phyloP scores from a whole-genome alignment of 108 stramenopile species.

The Nannochloropsis oceanica region DNA sequence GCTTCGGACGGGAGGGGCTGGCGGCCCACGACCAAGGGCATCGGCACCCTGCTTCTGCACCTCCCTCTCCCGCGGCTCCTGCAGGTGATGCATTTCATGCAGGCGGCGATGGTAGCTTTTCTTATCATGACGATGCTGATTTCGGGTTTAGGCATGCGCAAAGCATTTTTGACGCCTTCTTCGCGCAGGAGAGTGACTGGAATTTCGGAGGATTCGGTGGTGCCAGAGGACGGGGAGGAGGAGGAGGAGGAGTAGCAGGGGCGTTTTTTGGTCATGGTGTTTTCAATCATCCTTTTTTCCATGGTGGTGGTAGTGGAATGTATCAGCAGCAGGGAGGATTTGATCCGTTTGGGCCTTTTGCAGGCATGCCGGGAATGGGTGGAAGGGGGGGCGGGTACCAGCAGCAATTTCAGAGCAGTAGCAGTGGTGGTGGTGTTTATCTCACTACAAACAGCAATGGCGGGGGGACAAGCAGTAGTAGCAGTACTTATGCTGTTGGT shows the following conservation, averaged over 20 bases:
- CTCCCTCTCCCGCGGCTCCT: not conserved
- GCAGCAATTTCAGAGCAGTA: not conserved
- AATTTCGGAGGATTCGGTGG: not conserved
- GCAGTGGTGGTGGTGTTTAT: not conserved
- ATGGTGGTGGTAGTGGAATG: not conserved
- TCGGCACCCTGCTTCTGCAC: constrained; percentile 12
- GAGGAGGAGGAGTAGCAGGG: not conserved
- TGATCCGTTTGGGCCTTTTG: not conserved
- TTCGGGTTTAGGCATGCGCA: not conserved
- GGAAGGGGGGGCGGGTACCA: not conserved
- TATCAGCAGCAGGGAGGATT: not conserved
- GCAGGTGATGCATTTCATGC: not conserved
- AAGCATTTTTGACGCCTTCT: not conserved
- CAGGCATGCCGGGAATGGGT: not conserved
- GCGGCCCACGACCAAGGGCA: constrained; percentile 42
- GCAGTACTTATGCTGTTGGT: not conserved
- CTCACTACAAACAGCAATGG: not conserved
- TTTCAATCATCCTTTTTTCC: not conserved
- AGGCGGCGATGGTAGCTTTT: not conserved
- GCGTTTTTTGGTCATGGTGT: not conserved
- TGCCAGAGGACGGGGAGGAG: not conserved
- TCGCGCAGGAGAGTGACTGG: not conserved
- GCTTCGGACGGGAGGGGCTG: constrained; percentile 69
- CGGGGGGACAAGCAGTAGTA: not conserved
- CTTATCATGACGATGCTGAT: not conserved